phyloP scores from a whole-genome alignment of 768 basidiomycete species.

The Boletus rubropictus region DNA sequence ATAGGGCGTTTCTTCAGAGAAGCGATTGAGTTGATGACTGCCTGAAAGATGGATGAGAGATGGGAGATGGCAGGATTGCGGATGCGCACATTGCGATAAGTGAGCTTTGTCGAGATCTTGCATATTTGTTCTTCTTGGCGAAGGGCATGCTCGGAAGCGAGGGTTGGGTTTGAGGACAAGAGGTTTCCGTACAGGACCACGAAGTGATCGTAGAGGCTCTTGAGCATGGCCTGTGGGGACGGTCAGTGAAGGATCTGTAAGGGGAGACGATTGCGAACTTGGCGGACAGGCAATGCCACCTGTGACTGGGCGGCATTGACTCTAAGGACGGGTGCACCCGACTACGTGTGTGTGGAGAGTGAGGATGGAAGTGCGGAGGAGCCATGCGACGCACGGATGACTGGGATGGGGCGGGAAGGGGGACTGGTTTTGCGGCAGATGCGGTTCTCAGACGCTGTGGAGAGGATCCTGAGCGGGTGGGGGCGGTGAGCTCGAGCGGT shows the following conservation, averaged over 20 bases:
- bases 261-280: conserved; percentile 38
- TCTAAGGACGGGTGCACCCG: conserved; percentile 59
- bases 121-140: conserved; percentile 80
- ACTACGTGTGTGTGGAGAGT: conserved; percentile 28
- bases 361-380: neutral
- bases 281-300: conserved; percentile 68
- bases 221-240: conserved; percentile 57
- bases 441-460: conserved; percentile 59
- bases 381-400: conserved; percentile 19
- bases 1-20: conserved; percentile 45
- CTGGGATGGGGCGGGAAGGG: conserved; percentile 38
- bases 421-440: conserved; percentile 35
- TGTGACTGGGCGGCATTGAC: conserved; percentile 64
- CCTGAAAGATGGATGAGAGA: conserved; percentile 31
- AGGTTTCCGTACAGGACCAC: conserved; percentile 57
- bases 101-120: conserved; percentile 62
- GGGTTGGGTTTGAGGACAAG: conserved; percentile 44
- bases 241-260: neutral
- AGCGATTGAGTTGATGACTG: conserved; percentile 47
- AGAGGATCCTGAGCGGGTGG: conserved; percentile 45
- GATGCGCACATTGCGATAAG: conserved; percentile 71
- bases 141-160: conserved; percentile 76
- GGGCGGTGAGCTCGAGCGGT: conserved; percentile 24
- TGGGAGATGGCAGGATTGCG: neutral
- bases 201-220: conserved; percentile 70